Evolutionary conservation across 1,139 yeast genomes (phyloP), one percentile per base, ranked within the genome.

Genomic region (Geotrichum aggregatum): DNA sequence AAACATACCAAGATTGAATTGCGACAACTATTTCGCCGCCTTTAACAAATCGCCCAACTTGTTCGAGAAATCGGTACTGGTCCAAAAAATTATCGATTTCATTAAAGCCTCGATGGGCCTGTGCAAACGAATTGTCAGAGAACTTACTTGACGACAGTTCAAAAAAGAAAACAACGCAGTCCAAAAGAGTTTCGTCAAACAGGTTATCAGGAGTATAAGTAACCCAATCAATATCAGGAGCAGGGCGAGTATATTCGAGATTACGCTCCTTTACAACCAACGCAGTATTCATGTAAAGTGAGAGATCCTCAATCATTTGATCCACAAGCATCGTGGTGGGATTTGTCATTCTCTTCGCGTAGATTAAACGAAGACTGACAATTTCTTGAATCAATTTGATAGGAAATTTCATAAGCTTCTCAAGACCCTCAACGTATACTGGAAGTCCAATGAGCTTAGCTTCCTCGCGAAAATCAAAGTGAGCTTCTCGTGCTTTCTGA

Each of bases 261-360:
- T 83, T 77, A 1, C 86, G 84, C 58, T 79, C 80, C 65, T 88
- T 84, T 44, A 89, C 81, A 57, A 82, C 87, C 22, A 87, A 75
- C 0, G 96, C 94, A 45, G 89, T 74, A 43, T 81, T 77, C 50
- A 91, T 79, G 65, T 88, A 88, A 1, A 84, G 77, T 58, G 84
- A 83, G 64, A 91, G 84, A 66, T 89, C 96, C 46, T 83, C 92
- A 59, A 92, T 79, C 80, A 88, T 86, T 69, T 91, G 97, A 67
- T 92, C 98, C 59, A 92, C 87, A 84, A 91, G 87, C 91, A 89
- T 86, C 80, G 89, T 80, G 0, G 98, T 89, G 1, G 96, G 96
- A 61, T 87, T 87, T 52, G 79, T 82, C 54, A 91, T 71, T 61
- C 85, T 84, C 66, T 79, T 77, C 3, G 98, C 96, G 65, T 88